These are phyloP conservation scores for Tricholoma hemisulphureum DNA, from an alignment of 768 basidiomycete genomes.

Conservation along the genomic window DNA sequence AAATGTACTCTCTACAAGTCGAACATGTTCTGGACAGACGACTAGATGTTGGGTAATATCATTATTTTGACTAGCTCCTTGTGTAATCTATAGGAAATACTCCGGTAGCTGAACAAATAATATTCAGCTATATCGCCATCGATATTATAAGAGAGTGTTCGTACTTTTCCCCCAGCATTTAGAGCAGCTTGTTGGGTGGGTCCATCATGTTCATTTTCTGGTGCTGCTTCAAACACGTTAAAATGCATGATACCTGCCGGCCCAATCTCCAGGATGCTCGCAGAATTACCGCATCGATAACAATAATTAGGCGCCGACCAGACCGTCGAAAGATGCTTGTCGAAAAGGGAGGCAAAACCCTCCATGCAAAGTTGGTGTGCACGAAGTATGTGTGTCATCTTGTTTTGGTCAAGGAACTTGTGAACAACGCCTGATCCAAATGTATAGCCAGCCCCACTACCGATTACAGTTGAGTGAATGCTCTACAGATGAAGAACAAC, in stretches of 20 bases:
- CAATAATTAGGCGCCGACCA: conserved; percentile 99
- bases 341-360: conserved; percentile 96
- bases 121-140: conserved; percentile 10
- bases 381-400: conserved; percentile 95
- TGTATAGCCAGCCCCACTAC: conserved; percentile 95
- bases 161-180: conserved; percentile 70
- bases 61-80: neutral
- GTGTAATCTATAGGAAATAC: conserved; percentile 58
- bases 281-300: conserved; percentile 96
- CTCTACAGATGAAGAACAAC: conserved; percentile 23
- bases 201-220: conserved; percentile 94
- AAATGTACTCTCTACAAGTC: neutral
- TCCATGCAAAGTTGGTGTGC: conserved; percentile 99
- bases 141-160: conserved; percentile 13
- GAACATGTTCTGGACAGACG: neutral
- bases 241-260: conserved; percentile 88
- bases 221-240: conserved; percentile 98
- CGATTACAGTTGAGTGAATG: conserved; percentile 20
- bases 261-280: conserved; percentile 93
- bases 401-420: conserved; percentile 94
- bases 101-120: conserved; percentile 60
- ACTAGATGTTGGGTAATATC: neutral
- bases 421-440: conserved; percentile 97
- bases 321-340: conserved; percentile 92
- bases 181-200: conserved; percentile 77